A percentile compares a stretch with the other conserved stretches of the same genome.
These are phyloP conservation scores for Fusarium nanum DNA, from an alignment of 2,329 filamentous ascomycete species.

Conservation along the genomic window DNA sequence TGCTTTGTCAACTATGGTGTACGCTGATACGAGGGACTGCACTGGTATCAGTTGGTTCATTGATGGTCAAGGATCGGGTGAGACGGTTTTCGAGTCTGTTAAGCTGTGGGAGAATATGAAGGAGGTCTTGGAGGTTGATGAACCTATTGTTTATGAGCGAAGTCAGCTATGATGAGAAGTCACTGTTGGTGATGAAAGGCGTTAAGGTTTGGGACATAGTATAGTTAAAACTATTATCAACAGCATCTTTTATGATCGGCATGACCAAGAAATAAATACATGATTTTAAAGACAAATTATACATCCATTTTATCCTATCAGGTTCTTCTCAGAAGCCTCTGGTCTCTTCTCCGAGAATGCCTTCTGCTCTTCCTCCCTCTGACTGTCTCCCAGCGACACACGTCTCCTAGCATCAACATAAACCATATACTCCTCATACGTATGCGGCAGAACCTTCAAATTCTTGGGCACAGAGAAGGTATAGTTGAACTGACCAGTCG, in stretches of 20 bases:
- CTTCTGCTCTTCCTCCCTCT: slow-evolving; percentile 31
- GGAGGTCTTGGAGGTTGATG: slow-evolving; percentile 22
- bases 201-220: not conserved
- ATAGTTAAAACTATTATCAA: not conserved
- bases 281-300: no score
- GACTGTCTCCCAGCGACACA: slow-evolving; percentile 41
- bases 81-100: slow-evolving; percentile 37
- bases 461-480: slow-evolving; percentile 48
- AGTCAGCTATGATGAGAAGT: slow-evolving; percentile 11
- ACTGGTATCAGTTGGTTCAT: slow-evolving; percentile 44
- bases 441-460: slow-evolving; percentile 46
- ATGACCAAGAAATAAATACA: not conserved
- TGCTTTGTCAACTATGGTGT: slow-evolving; percentile 45
- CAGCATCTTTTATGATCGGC: not conserved
- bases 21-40: slow-evolving; percentile 32
- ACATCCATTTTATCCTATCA: slow-evolving; percentile 22
- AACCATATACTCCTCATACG: slow-evolving; percentile 49
- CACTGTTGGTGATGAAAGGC: not conserved
- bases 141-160: slow-evolving; percentile 23
- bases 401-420: slow-evolving; percentile 48
- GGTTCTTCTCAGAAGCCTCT: slow-evolving; percentile 15
- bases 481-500: slow-evolving; percentile 49
- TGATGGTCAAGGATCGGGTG: slow-evolving; percentile 12
- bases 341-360: slow-evolving; percentile 7
- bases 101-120: slow-evolving; percentile 41